A percentile compares a stretch with the other conserved stretches of the same genome.
phyloP scores from a whole-genome alignment of 2,329 filamentous ascomycete genomes.

The Amauroascus verrucosus region DNA sequence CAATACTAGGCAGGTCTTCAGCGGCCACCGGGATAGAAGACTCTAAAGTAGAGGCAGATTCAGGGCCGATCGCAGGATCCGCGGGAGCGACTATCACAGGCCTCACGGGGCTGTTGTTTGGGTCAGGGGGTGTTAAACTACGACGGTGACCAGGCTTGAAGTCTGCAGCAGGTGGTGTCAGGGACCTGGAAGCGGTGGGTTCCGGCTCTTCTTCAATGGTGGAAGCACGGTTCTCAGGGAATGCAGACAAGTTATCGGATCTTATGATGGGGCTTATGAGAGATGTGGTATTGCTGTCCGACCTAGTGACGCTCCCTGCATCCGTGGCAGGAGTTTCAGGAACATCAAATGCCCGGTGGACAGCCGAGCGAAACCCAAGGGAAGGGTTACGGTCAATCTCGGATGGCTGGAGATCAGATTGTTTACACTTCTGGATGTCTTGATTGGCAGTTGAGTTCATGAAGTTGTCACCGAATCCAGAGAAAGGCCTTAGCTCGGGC shows the following conservation, averaged over 20 bases:
- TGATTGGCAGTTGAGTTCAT: conserved; percentile 5
- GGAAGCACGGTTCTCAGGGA: conserved; percentile 31
- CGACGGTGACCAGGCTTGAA: conserved; percentile 48
- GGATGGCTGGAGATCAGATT: conserved; percentile 8
- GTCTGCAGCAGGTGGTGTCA: conserved; percentile 22
- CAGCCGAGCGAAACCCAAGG: conserved; percentile 48
- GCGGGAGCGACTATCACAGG: conserved; percentile 43
- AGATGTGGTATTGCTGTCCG: conserved; percentile 53
- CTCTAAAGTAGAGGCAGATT: not conserved
- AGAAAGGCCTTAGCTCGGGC: conserved; percentile 3
- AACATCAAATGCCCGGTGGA: conserved; percentile 56
- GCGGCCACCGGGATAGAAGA: not conserved
- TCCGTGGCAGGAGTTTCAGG: conserved; percentile 45
- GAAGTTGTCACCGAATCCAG: conserved; percentile 29
- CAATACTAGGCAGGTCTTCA: not conserved
- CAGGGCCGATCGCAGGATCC: conserved; percentile 8
- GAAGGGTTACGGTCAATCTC: conserved; percentile 45
- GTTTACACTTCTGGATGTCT: not conserved
- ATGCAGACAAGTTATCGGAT: conserved; percentile 19
- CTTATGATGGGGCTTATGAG: conserved; percentile 58
- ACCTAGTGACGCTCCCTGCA: conserved; percentile 46
- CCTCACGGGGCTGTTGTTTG: conserved; percentile 52
- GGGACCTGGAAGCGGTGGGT: conserved; percentile 5
- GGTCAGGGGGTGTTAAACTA: conserved; percentile 49
- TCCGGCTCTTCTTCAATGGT: conserved; percentile 13